These are phyloP conservation scores for Heimioporus sp. DNA, from an alignment of 768 basidiomycete species.

Conservation along the genomic window DNA sequence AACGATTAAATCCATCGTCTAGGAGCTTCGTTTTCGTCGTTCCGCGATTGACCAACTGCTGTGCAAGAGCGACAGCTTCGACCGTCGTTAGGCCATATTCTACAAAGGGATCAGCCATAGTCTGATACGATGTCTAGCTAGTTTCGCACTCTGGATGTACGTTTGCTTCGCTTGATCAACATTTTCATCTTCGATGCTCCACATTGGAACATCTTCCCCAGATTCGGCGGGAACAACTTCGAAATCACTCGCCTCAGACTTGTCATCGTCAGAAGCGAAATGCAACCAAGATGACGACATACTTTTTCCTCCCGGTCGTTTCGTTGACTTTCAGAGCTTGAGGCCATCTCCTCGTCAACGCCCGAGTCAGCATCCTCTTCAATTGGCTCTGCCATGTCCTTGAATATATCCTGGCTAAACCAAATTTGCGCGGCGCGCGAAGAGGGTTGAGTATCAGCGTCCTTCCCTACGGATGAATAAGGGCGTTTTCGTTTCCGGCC, in stretches of 20 bases:
- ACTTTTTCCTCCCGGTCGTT: conserved; percentile 31
- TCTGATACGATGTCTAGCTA: background rate
- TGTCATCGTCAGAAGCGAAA: conserved; percentile 11
- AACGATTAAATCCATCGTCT: conserved; percentile 94
- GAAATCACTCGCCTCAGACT: conserved; percentile 48
- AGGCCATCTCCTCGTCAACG: conserved; percentile 16
- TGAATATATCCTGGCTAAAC: conserved; percentile 94
- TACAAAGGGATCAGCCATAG: conserved; percentile 29
- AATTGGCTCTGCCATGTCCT: conserved; percentile 40
- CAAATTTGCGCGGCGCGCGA: conserved; percentile 78
- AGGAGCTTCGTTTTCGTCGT: conserved; percentile 86
- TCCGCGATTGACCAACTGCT: conserved; percentile 86
- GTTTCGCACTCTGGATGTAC: conserved; percentile 61
- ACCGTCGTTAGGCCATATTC: conserved; percentile 82
- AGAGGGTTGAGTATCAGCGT: conserved; percentile 28
- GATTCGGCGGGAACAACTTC: conserved; percentile 68
- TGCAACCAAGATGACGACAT: background rate
- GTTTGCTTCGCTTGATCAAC: conserved; percentile 65
- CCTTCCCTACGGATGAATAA: conserved; percentile 38
- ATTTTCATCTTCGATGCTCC: conserved; percentile 80
- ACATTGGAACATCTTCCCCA: conserved; percentile 60
- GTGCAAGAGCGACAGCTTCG: conserved; percentile 90
- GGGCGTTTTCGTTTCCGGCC: conserved; percentile 44
- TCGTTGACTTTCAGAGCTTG: conserved; percentile 32
- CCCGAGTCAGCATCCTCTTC: conserved; percentile 28